Evolutionary conservation across 148 eudicot genomes (phyloP), one percentile per base, ranked within the genome.

Genomic region (Suaeda aralocaspica): DNA sequence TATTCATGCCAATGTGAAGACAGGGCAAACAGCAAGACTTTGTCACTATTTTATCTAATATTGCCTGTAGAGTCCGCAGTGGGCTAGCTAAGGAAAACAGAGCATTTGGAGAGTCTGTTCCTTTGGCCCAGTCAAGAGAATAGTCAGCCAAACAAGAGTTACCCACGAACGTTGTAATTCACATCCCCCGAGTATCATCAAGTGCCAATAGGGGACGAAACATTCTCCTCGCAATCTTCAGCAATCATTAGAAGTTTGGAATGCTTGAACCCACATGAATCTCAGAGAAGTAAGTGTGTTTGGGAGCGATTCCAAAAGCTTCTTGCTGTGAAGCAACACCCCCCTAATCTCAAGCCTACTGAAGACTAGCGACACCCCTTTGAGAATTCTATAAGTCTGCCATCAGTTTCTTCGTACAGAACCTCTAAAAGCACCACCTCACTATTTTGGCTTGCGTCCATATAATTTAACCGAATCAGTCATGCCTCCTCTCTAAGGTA

Each of bases 221-320:
- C 90, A 82, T 83, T 15, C 64, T 67, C 28, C 79, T 71, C 25
- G n/a, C 82, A 78, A 64, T n/a, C n/a, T n/a, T 83, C 84, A 1
- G 30, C 11, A 7, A 45, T 67, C 15, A 22, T 66, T 57, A 42
- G 85, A 78, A 13, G 78, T 79, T 50, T 75, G 67, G 58, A 82
- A 92, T 46, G 90, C 94, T 80, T 90, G 94, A 16, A 90, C 92
- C 98, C 98, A 92, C 82, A 92, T 69, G 77, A 86, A 90, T 82
- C 85, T 90, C 44, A 92, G 67, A 49, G 88, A 80, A 19, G 33
- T 56, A 30, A 92, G 50, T 55, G n/a, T 72, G 80, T 51, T 72
- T 65, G 6, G 80, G 83, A 6, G 92, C 92, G 5, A 28, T 44
- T 9, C 92, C 90, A 33, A 92, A 52, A 10, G 92, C 98, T n/a